Percentiles rank a stretch among this genome's conserved stretches.
phyloP scores from a whole-genome alignment of 1,284 basidiomycete genomes.

The Tausonia pullulans region DNA sequence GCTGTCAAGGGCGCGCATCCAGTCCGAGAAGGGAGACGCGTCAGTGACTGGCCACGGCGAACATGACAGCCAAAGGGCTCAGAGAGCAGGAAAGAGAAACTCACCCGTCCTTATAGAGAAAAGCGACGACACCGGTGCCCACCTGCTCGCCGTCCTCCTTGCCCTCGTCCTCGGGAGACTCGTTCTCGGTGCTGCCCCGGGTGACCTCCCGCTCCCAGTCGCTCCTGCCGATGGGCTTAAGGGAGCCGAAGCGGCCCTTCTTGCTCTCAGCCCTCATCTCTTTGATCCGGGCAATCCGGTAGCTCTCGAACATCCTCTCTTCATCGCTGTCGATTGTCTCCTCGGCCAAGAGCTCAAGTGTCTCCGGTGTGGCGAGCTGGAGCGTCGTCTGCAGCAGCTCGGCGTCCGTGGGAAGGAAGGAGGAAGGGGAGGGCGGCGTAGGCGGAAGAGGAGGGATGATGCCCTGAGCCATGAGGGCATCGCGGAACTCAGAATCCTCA shows the following conservation, averaged over 20 bases:
- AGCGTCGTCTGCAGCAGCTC: slow-evolving; percentile 37
- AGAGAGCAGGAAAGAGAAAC: slow-evolving; percentile 18
- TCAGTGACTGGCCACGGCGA: too few relatives aligned
- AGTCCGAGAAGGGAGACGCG: neutral
- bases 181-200: slow-evolving; percentile 65
- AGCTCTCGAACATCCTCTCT: slow-evolving; percentile 59
- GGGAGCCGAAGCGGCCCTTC: slow-evolving; percentile 65
- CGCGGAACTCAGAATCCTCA: slow-evolving; percentile 77
- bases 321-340: slow-evolving; percentile 64
- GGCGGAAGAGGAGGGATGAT: slow-evolving; percentile 8
- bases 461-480: slow-evolving; percentile 31
- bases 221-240: slow-evolving; percentile 81
- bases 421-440: slow-evolving; percentile 2
- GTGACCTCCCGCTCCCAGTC: slow-evolving; percentile 94
- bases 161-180: slow-evolving; percentile 29
- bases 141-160: slow-evolving; percentile 26
- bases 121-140: slow-evolving; percentile 46
- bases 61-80: neutral
- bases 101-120: slow-evolving; percentile 44
- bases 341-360: slow-evolving; percentile 53
- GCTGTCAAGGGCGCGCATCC: slow-evolving; percentile 35
- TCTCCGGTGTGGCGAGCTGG: slow-evolving; percentile 47
- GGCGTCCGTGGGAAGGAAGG: slow-evolving; percentile 26
- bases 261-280: slow-evolving; percentile 53
- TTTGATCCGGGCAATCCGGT: slow-evolving; percentile 53